Conservation (phyloP, 352 stramenopile species). For the Halophytophthora batemanensis region DNA sequence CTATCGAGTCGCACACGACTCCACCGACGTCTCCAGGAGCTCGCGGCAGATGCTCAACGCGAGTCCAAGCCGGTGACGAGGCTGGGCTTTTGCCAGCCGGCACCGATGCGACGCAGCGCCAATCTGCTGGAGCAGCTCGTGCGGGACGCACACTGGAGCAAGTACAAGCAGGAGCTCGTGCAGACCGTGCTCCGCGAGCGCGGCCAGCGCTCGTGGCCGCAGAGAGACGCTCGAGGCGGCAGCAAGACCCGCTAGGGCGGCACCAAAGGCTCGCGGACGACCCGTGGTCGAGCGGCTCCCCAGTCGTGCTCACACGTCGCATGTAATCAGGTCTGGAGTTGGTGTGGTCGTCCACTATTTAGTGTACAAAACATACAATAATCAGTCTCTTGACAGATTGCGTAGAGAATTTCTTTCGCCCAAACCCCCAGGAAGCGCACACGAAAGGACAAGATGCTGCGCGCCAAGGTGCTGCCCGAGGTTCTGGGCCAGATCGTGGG, state of each 20-base stretch:
- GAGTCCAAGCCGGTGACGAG: not conserved
- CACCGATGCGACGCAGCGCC: constrained; percentile 6
- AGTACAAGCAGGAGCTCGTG: constrained; percentile 34
- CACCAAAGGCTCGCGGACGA: too few relatives aligned
- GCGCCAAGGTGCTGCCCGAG: constrained; percentile 74
- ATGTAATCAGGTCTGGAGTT: too few relatives aligned
- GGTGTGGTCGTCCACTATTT: too few relatives aligned
- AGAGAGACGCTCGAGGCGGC: too few relatives aligned
- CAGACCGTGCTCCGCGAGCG: constrained; percentile 16
- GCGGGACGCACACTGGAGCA: constrained; percentile 22
- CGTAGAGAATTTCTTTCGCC: too few relatives aligned
- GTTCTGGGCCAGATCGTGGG: constrained; percentile 78
- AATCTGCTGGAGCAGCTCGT: constrained; percentile 29
- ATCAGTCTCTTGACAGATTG: too few relatives aligned
- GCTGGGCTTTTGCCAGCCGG: not conserved
- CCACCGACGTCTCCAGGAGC: constrained; percentile 34
- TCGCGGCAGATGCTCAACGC: constrained; percentile 7
- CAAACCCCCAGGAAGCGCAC: too few relatives aligned
- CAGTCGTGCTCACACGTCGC: too few relatives aligned
- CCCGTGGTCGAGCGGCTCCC: too few relatives aligned
- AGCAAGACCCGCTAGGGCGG: too few relatives aligned
- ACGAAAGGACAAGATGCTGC: constrained; percentile 49
- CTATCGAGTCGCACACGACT: constrained; percentile 29
- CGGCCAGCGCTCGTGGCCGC: too few relatives aligned
- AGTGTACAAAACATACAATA: too few relatives aligned